phyloP scores from a whole-genome alignment of 148 eudicot species.

The Dysphania ambrosioides region DNA sequence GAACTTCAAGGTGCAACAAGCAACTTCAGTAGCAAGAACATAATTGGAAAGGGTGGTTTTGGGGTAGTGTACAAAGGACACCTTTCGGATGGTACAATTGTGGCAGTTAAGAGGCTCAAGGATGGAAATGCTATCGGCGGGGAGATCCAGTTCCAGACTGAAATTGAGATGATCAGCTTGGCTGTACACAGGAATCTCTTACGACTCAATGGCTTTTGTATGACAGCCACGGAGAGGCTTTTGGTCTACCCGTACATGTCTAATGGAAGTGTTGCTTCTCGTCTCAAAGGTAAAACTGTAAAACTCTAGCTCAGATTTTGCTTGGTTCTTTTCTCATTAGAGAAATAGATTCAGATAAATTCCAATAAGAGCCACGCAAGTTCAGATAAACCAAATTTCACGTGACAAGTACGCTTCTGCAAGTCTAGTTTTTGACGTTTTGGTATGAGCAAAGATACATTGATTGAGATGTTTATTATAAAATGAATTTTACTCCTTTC shows the following conservation, averaged over 20 bases:
- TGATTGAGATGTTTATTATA: not conserved
- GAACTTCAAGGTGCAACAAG: constrained; percentile 81
- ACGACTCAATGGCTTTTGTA: constrained; percentile 79
- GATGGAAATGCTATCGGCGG: constrained; percentile 79
- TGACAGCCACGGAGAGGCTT: constrained; percentile 70
- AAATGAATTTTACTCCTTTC: not conserved
- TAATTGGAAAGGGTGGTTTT: constrained; percentile 90
- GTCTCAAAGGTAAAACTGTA: constrained; percentile 95
- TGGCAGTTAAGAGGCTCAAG: constrained; percentile 89
- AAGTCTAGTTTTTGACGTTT: not conserved
- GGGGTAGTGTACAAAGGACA: constrained; percentile 87
- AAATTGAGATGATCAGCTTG: constrained; percentile 94
- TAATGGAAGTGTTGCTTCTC: constrained; percentile 93
- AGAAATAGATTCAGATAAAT: no score
- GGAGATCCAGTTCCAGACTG: constrained; percentile 88
- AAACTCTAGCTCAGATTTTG: not conserved
- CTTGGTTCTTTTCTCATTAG: not conserved
- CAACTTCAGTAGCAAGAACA: constrained; percentile 83
- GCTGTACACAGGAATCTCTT: constrained; percentile 93
- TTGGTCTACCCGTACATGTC: constrained; percentile 97
- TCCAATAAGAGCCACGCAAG: not conserved
- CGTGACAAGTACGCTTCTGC: not conserved
- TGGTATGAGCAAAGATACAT: not conserved
- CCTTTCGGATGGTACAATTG: constrained; percentile 68
- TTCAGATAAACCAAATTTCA: not conserved